A percentile compares a stretch with the other conserved stretches of the same genome.
Conservation (phyloP, 2,329 filamentous ascomycete genomes). For the Talaromyces piceae region DNA sequence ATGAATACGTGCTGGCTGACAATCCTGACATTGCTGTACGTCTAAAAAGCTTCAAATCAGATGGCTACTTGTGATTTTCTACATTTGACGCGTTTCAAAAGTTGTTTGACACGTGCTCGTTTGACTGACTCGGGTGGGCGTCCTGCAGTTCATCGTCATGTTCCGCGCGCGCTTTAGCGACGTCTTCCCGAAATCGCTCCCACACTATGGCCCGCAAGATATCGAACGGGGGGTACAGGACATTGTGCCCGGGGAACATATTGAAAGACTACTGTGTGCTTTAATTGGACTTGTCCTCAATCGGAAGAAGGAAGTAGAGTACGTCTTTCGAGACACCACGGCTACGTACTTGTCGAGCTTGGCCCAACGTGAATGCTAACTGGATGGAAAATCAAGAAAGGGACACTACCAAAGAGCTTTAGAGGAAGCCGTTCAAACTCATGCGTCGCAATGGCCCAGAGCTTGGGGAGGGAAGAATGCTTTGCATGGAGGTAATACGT, state of each 20-base stretch:
- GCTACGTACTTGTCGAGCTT: neutral
- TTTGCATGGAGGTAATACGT: constrained; percentile 69
- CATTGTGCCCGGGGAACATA: constrained; percentile 68
- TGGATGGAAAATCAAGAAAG: constrained; percentile 49
- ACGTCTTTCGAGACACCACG: constrained; percentile 38
- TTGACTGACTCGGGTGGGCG: constrained; percentile 21
- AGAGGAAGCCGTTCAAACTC: constrained; percentile 80
- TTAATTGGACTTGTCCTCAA: constrained; percentile 83
- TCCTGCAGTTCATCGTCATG: constrained; percentile 85
- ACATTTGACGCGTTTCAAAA: constrained; percentile 28
- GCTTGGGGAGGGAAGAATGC: constrained; percentile 80
- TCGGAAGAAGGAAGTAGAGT: constrained; percentile 98
- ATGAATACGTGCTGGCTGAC: constrained; percentile 83
- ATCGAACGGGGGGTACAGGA: constrained; percentile 81
- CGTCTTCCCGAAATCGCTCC: constrained; percentile 75
- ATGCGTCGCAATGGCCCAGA: constrained; percentile 81
- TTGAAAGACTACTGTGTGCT: constrained; percentile 83
- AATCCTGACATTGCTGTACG: constrained; percentile 88
- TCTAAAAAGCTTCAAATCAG: constrained; percentile 25
- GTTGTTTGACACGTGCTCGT: constrained; percentile 15
- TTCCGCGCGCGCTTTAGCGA: constrained; percentile 91
- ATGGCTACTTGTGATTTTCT: constrained; percentile 4
- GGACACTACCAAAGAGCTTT: constrained; percentile 89
- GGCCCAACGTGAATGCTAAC: constrained; percentile 21
- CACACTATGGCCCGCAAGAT: constrained; percentile 91